Evolutionary conservation across 768 basidiomycete species (phyloP), one percentile per base, ranked within the genome.

Genomic region (Cystofilobasidium capitatum): DNA sequence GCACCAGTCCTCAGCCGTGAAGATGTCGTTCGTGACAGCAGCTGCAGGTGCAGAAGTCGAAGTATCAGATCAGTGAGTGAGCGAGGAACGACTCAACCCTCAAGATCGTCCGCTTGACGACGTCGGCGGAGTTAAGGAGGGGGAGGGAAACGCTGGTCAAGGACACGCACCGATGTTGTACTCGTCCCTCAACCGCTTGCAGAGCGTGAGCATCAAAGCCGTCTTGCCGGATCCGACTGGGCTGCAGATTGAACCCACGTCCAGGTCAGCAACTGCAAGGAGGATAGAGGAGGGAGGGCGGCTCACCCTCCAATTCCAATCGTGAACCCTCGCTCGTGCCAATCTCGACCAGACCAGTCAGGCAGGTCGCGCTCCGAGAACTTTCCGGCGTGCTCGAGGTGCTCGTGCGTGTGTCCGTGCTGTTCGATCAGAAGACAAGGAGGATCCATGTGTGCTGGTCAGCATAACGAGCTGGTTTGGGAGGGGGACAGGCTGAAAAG

Each of bases 151-250:
- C 16, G 29, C 40, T 3, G 44, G n/a, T n/a, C n/a, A n/a, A n/a
- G n/a, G n/a, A n/a, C n/a, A 72, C 83, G 69, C 69, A 91, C 93
- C 94, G 58, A 99, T 90, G 76, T 99, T 99, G 76, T 88, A 89
- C 69, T 87, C 83, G 37, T 83, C 83, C 67, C 94, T 83, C 58
- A 98, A 79, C 54, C 80, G 82, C 75, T 86, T 83, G 79, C 94
- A 97, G 22, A 99, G 82, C 1, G 89, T 89, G 59, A 99, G 84
- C 2, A 91, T 89, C 71, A 97, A 78, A 0, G 94, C 94, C 0
- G 94, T 97, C 81, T 99, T 98, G 3, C 94, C 94, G 2, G 93
- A 96, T 13, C 93, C 93, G n/a, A 98, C 93, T 1, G 93, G 93
- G 0, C 93, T 96, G 70, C 3, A 7, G 49, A 37, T 58, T 29